Evolutionary conservation across 2,329 filamentous ascomycete genomes (phyloP).

Genomic region (Colletotrichum tabaci): DNA sequence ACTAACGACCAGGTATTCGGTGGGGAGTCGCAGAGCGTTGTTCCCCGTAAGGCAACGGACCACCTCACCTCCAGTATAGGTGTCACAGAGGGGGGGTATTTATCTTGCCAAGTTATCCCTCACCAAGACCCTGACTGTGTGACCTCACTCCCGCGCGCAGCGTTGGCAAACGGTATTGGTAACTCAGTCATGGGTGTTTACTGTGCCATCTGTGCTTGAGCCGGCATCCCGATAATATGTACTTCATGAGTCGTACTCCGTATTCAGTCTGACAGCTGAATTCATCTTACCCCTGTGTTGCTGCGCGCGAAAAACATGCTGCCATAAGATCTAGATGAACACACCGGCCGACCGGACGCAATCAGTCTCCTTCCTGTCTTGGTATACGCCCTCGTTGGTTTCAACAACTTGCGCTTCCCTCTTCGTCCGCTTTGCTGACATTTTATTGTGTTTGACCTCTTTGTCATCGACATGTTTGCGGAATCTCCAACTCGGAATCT

Average conservation of each 20-base stretch:
- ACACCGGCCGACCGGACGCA: background rate
- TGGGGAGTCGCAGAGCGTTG: conserved; percentile 16
- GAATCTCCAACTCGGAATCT: background rate
- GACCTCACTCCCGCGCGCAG: background rate
- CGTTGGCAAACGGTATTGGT: too few relatives aligned
- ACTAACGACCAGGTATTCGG: conserved; percentile 22
- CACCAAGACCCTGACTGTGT: background rate
- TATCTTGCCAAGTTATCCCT: background rate
- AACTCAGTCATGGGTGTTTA: too few relatives aligned
- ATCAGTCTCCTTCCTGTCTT: background rate
- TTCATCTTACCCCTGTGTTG: background rate
- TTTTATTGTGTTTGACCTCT: background rate
- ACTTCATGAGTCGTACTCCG: background rate
- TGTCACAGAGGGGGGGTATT: too few relatives aligned
- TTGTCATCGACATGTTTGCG: conserved; percentile 4
- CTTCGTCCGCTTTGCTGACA: background rate
- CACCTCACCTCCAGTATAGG: too few relatives aligned
- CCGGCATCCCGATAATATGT: background rate
- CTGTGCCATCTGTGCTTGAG: background rate
- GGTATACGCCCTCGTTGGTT: background rate
- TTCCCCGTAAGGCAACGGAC: conserved; percentile 3
- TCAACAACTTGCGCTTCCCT: background rate
- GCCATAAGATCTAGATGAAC: background rate
- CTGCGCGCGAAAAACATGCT: background rate
- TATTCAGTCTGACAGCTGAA: background rate